Conservation (phyloP, 1,139 yeast species). For the Nematodospora anomalae region DNA sequence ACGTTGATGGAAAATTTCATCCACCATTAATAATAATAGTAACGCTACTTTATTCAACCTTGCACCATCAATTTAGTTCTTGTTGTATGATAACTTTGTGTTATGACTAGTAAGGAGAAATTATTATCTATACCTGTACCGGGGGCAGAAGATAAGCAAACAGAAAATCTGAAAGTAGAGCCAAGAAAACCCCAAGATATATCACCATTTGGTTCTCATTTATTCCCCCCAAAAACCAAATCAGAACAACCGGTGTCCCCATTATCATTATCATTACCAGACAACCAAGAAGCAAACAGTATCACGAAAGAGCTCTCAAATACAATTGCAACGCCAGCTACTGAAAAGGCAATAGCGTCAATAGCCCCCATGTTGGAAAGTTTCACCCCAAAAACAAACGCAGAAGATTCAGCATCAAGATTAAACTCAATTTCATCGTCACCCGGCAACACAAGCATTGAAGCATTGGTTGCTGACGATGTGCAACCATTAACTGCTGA, state of each 20-base stretch:
- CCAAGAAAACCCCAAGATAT: constrained; percentile 1
- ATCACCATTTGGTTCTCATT: background rate
- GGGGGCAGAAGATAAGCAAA: constrained; percentile 2
- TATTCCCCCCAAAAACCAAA: constrained; percentile 11
- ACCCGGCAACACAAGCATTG: constrained; percentile 6
- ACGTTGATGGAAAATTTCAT: too few relatives aligned
- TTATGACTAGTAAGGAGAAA: background rate
- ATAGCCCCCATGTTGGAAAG: constrained; percentile 75
- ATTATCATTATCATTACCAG: constrained; percentile 22
- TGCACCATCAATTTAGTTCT: too few relatives aligned
- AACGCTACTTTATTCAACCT: too few relatives aligned
- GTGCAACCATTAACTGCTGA: constrained; percentile 11
- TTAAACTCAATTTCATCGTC: constrained; percentile 25
- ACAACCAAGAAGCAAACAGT: constrained; percentile 3
- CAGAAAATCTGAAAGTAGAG: background rate
- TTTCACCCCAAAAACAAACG: constrained; percentile 70
- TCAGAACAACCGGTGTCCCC: constrained; percentile 36
- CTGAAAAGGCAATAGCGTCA: constrained; percentile 67
- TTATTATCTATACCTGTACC: constrained; percentile 12
- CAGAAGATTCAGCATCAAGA: constrained; percentile 43
- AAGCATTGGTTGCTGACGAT: constrained; percentile 6
- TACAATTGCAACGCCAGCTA: constrained; percentile 22
- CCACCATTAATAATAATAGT: too few relatives aligned
- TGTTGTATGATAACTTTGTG: too few relatives aligned
- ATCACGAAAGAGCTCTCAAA: constrained; percentile 8